Conservation (phyloP, 148 eudicot genomes). For the Dysphania ambrosioides region DNA sequence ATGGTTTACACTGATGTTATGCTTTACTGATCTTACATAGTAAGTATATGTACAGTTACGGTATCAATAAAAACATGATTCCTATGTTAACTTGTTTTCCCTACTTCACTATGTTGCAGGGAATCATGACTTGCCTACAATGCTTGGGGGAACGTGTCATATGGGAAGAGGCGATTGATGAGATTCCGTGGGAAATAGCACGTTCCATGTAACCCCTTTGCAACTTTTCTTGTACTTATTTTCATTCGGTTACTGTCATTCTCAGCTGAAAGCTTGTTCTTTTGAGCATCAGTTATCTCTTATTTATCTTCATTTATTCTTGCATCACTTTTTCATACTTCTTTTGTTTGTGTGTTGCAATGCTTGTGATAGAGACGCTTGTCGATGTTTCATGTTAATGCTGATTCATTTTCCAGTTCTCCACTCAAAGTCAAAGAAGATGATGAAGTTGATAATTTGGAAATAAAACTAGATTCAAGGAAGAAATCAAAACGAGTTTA, state of each 20-base stretch:
- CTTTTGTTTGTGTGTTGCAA: not conserved
- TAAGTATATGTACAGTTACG: not conserved
- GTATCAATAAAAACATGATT: not conserved
- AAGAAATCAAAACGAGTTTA: conserved; percentile 78
- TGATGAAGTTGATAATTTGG: conserved; percentile 87
- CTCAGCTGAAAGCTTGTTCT: not conserved
- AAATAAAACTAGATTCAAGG: conserved; percentile 50
- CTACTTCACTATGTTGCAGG: conserved; percentile 49
- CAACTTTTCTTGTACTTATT: not conserved
- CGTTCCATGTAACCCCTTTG: conserved; percentile 57
- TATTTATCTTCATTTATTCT: not conserved
- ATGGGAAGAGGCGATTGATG: conserved; percentile 95
- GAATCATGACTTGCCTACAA: conserved; percentile 63
- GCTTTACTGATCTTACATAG: not conserved
- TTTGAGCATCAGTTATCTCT: not conserved
- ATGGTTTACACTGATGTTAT: not conserved
- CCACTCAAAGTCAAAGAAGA: conserved; percentile 92
- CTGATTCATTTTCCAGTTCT: conserved; percentile 52
- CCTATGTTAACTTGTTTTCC: not conserved
- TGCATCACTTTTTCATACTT: not conserved
- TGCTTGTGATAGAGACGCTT: conserved; percentile 5
- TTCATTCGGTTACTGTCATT: conserved; percentile 8
- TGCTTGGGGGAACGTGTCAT: conserved; percentile 91
- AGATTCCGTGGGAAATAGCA: conserved; percentile 94
- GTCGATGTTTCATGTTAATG: not conserved